phyloP scores from a whole-genome alignment of 2,329 filamentous ascomycete genomes.

The Fusarium secorum region DNA sequence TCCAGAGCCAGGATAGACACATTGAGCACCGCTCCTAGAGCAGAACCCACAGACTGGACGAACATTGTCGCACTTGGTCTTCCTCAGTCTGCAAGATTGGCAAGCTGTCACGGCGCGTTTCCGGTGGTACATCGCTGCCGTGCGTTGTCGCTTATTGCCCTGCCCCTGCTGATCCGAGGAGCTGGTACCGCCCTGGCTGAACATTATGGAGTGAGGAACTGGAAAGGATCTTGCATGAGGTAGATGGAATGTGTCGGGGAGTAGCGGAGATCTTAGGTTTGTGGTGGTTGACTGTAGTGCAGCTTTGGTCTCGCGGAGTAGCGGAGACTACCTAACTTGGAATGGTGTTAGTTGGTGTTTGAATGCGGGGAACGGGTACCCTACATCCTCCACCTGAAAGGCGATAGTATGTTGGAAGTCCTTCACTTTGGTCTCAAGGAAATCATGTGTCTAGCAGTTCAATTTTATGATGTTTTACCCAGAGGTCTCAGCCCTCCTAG shows the following conservation, averaged over 20 bases:
- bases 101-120: constrained; percentile 10
- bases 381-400: neutral
- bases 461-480: neutral
- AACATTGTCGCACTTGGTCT: constrained; percentile 24
- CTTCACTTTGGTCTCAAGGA: neutral
- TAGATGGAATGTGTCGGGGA: neutral
- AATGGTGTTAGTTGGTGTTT: neutral
- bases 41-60: constrained; percentile 5
- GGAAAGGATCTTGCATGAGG: neutral
- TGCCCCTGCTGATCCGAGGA: neutral
- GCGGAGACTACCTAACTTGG: neutral
- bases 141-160: neutral
- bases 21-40: neutral
- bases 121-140: neutral
- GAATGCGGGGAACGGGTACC: neutral
- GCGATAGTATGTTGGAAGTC: no score
- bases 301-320: neutral
- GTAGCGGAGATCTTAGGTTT: neutral
- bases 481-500: neutral
- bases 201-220: neutral
- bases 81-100: constrained; percentile 13
- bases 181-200: neutral
- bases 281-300: neutral
- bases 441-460: no score
- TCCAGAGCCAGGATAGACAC: neutral